These are phyloP conservation scores for Triangularia setosa DNA, from an alignment of 2,329 filamentous ascomycete genomes.

Conservation along the genomic window DNA sequence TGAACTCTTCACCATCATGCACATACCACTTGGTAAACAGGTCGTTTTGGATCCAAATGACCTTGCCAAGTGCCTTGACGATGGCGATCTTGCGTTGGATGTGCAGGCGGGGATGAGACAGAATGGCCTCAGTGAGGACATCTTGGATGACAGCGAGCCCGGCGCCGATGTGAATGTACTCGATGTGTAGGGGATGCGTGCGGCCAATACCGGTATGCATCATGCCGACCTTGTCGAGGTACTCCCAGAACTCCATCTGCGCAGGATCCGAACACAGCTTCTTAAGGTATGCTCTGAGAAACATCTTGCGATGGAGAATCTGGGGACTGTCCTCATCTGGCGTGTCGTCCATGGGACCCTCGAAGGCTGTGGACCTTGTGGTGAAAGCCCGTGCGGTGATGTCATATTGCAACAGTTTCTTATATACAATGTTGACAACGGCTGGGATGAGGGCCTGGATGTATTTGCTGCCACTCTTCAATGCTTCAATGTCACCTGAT, in stretches of 20 bases:
- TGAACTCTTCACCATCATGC: constrained; percentile 61
- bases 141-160: constrained; percentile 74
- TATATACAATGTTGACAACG: constrained; percentile 80
- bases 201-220: constrained; percentile 79
- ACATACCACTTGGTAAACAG: constrained; percentile 81
- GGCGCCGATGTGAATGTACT: constrained; percentile 74
- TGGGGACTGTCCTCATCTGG: constrained; percentile 67
- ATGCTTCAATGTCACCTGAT: constrained; percentile 66
- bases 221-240: constrained; percentile 78
- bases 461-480: constrained; percentile 67
- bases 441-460: constrained; percentile 79
- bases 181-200: constrained; percentile 68
- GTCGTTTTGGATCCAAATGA: constrained; percentile 87
- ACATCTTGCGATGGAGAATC: constrained; percentile 74
- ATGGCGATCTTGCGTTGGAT: constrained; percentile 67
- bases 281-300: constrained; percentile 69
- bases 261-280: constrained; percentile 72
- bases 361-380: constrained; percentile 58
- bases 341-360: constrained; percentile 61
- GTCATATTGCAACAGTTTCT: constrained; percentile 74
- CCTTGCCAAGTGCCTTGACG: constrained; percentile 72
- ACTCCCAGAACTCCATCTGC: constrained; percentile 76
- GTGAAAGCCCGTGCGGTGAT: constrained; percentile 77
- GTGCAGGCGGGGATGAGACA: constrained; percentile 64
- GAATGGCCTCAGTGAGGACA: constrained; percentile 70